Evolutionary conservation across 441 rosid species (phyloP).

Genomic region (Gossypium gossypioides): DNA sequence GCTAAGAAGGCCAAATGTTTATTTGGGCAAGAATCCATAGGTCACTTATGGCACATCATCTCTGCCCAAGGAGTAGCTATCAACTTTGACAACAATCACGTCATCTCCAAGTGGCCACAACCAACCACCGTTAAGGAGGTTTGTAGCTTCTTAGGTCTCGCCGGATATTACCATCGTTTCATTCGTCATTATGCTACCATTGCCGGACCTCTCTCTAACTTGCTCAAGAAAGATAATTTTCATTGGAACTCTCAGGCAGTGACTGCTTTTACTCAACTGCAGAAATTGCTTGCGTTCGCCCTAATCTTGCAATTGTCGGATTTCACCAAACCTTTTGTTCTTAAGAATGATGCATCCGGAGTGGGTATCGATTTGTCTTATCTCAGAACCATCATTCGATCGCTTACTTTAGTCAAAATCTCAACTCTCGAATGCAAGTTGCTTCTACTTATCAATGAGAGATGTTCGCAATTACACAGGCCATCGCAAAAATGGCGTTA

Average conservation of each 20-base stretch:
- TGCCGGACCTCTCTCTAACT: background rate
- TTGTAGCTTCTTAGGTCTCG: background rate
- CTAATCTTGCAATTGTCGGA: background rate
- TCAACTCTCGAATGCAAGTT: background rate
- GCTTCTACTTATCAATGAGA: background rate
- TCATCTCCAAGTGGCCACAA: background rate
- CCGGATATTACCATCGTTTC: background rate
- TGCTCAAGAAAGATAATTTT: background rate
- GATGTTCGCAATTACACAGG: background rate
- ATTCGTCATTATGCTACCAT: background rate
- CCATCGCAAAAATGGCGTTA: background rate
- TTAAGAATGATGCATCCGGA: background rate
- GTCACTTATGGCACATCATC: background rate
- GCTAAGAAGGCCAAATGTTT: background rate
- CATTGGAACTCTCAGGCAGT: too few relatives aligned
- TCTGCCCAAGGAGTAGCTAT: background rate
- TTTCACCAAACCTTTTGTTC: background rate
- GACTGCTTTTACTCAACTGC: background rate
- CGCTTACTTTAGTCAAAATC: background rate
- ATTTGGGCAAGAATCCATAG: background rate
- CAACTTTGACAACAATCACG: background rate
- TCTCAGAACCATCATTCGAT: background rate
- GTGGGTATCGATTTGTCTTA: background rate
- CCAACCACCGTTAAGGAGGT: background rate
- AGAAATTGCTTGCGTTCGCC: background rate